Evolutionary conservation across 2,329 filamentous ascomycete genomes (phyloP).

Genomic region (Ophiostoma montium): DNA sequence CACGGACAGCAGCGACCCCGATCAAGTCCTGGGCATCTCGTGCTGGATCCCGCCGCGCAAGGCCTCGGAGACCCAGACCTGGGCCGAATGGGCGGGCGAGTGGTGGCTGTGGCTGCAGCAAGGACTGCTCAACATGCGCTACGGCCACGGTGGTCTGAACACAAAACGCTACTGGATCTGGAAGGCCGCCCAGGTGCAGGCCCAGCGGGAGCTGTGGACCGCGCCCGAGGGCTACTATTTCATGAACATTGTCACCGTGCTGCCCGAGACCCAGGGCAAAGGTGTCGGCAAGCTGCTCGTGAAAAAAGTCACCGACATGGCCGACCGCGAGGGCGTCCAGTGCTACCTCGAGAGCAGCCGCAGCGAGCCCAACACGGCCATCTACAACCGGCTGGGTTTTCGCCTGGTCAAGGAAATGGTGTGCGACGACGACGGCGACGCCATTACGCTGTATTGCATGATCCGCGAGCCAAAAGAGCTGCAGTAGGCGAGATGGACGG

Average conservation of each 20-base stretch:
- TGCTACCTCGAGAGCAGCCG: conserved; percentile 1
- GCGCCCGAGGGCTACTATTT: background rate
- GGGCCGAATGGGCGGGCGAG: background rate
- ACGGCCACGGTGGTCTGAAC: background rate
- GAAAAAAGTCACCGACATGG: background rate
- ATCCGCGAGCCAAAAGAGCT: background rate
- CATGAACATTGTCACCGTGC: conserved; percentile 2
- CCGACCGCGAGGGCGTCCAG: background rate
- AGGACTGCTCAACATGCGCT: background rate
- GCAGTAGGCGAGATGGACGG: too few species aligned
- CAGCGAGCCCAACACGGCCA: background rate
- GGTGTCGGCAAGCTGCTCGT: conserved; percentile 1
- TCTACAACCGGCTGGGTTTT: conserved; percentile 1
- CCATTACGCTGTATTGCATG: background rate
- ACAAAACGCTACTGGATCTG: background rate
- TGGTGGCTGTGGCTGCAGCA: conserved; percentile 4
- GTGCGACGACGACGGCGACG: background rate
- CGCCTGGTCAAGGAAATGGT: conserved; percentile 1
- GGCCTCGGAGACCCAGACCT: background rate
- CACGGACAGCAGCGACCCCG: background rate
- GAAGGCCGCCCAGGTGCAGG: background rate
- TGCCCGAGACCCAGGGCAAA: background rate
- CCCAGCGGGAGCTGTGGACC: background rate
- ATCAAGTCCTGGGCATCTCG: background rate
- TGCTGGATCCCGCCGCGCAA: conserved; percentile 2